Evolutionary conservation across 2,329 filamentous ascomycete species (phyloP).

Genomic region (Chaetomiaceae sp.): DNA sequence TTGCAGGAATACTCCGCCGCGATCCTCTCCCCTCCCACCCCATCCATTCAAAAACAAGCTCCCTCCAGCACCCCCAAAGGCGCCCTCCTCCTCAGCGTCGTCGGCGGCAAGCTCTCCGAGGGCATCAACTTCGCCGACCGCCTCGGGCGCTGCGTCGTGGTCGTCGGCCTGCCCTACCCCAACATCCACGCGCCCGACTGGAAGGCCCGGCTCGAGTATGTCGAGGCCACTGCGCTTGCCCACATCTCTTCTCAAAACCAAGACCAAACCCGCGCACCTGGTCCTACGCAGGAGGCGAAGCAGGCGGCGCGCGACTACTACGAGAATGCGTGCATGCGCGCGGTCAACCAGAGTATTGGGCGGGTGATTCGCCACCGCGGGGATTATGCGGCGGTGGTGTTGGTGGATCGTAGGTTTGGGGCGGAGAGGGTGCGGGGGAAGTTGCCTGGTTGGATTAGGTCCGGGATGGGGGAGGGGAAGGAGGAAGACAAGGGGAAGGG

Average conservation of each 20-base stretch:
- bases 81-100: slow-evolving; percentile 79
- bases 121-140: slow-evolving; percentile 96
- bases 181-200: slow-evolving; percentile 86
- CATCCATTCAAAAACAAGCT: neutral
- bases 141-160: slow-evolving; percentile 80
- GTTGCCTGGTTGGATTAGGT: slow-evolving; percentile 82
- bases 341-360: slow-evolving; percentile 94
- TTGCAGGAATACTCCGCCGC: slow-evolving; percentile 66
- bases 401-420: slow-evolving; percentile 77
- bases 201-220: slow-evolving; percentile 85
- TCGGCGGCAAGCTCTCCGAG: slow-evolving; percentile 92
- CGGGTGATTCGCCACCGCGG: slow-evolving; percentile 79
- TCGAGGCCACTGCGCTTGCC: slow-evolving; percentile 60
- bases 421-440: slow-evolving; percentile 67
- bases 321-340: slow-evolving; percentile 92
- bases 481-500: slow-evolving; percentile 40
- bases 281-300: slow-evolving; percentile 35
- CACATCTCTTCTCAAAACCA: no score
- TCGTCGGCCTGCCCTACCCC: slow-evolving; percentile 90
- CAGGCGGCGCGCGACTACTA: slow-evolving; percentile 71
- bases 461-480: slow-evolving; percentile 52
- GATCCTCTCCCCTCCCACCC: slow-evolving; percentile 39
- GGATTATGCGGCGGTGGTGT: slow-evolving; percentile 86
- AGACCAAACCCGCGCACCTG: slow-evolving; percentile 1
- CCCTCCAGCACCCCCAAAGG: slow-evolving; percentile 37